phyloP scores from a whole-genome alignment of 2,329 filamentous ascomycete species.

The Aspergillus sp. region DNA sequence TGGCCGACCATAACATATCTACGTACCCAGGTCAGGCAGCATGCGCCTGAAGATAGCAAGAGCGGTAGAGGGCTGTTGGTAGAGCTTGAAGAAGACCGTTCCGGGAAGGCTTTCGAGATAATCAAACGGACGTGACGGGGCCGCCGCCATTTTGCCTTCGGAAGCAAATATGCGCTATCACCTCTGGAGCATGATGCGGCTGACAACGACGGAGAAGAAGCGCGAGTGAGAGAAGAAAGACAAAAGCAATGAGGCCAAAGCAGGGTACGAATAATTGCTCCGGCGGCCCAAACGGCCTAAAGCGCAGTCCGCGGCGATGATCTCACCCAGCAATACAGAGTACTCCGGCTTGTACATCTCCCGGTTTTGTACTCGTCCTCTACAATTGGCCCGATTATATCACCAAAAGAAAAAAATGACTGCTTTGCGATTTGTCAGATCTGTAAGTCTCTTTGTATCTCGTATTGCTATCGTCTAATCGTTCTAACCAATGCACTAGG shows the following conservation, averaged over 20 bases:
- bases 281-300: constrained; percentile 30
- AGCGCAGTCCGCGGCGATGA: constrained; percentile 29
- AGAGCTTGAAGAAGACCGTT: constrained; percentile 85
- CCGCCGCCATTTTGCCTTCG: constrained; percentile 51
- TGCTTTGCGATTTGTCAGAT: constrained; percentile 63
- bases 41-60: constrained; percentile 96
- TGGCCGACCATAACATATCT: constrained; percentile 3
- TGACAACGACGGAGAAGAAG: constrained; percentile 6
- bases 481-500: constrained; percentile 51
- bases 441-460: constrained; percentile 47
- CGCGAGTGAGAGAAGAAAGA: not conserved
- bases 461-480: not conserved
- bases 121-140: constrained; percentile 69
- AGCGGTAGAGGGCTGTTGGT: constrained; percentile 92
- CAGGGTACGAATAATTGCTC: constrained; percentile 14
- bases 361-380: not conserved
- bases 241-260: not conserved
- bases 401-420: constrained; percentile 40
- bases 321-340: constrained; percentile 15
- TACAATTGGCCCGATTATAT: not conserved
- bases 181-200: constrained; percentile 27
- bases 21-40: constrained; percentile 81
- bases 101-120: constrained; percentile 91
- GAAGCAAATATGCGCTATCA: constrained; percentile 20
- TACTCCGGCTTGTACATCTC: not conserved